Base-by-base conservation (phyloP, 2,329 filamentous ascomycete genomes). In the Talaromyces sp. region DNA sequence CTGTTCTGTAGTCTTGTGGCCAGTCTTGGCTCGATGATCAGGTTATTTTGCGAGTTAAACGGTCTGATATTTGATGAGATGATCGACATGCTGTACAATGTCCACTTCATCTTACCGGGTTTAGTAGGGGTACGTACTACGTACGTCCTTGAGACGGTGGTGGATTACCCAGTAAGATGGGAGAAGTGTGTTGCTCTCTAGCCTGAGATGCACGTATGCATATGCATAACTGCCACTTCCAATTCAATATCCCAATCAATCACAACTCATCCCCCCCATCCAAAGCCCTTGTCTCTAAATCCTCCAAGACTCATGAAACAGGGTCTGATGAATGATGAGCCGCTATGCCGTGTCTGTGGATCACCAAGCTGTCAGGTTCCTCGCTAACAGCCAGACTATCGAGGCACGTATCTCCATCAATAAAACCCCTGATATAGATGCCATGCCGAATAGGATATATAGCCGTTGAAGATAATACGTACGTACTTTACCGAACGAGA, bases 391-490 rank as follows among this genome's bases (percentile, higher is more conserved):
- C 3, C 27, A 52, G 24, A 6, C 27, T 35, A 52, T 16, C 22
- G 10, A 22, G 22, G 22, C 22, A 24, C 37, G 13, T 39, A 39
- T n/a, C 45, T 31, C 6, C 27, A 31, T 31, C 27, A 31, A 37
- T 37, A 56, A 37, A 1, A 22, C 50, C 11, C 31, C 5, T 37
- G 16, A 37, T 56, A 56, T 56, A 56, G 31, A 22, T 5, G 6
- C 31, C 31, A 35, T 37, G n/a, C 50, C 33, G n/a, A 56, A 56
- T 56, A 56, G 31, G 50, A 22, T 56, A 56, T 56, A 56, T 56
- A n/a, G 31, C 50, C 50, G 50, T 56, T 56, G 31, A 37, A 56
- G 9, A 9, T 19, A 19, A 37, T 56, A 56, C 7, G 2, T 7
- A 31, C 1, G 27, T 6, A 31, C 27, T n/a, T 27, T 33, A 19